Conservation (phyloP, 257 asterid species). For the Salvia hispanica region DNA sequence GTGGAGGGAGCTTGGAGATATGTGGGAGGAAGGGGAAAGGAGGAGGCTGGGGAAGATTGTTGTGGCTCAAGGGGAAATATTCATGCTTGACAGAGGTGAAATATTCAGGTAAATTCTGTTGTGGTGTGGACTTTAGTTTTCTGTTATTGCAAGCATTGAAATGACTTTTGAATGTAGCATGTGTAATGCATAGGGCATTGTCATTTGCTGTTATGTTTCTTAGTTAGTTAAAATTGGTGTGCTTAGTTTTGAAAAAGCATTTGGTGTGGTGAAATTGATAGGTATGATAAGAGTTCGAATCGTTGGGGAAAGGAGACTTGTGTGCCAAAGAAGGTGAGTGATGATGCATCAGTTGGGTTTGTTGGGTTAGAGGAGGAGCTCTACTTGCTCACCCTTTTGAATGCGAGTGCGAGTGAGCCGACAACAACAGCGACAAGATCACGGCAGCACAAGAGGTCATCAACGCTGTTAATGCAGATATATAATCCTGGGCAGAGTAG, state of each 20-base stretch:
- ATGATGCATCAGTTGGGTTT: constrained; percentile 70
- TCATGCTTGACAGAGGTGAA: constrained; percentile 73
- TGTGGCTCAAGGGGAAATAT: constrained; percentile 56
- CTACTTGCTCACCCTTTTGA: constrained; percentile 54
- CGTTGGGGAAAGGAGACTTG: constrained; percentile 72
- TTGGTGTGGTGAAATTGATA: constrained; percentile 17
- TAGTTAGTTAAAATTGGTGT: neutral
- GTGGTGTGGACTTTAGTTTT: neutral
- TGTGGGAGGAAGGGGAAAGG: constrained; percentile 97
- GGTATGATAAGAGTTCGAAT: constrained; percentile 63
- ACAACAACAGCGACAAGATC: constrained; percentile 38
- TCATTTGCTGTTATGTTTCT: neutral
- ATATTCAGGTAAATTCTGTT: constrained; percentile 63
- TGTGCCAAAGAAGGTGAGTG: constrained; percentile 59
- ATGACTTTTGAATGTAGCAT: neutral
- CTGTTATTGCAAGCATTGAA: neutral
- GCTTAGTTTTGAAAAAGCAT: neutral
- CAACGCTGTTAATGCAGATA: constrained; percentile 61
- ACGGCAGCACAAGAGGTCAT: constrained; percentile 63
- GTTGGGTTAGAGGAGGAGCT: constrained; percentile 73
- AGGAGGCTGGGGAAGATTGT: constrained; percentile 73
- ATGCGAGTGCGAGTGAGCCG: constrained; percentile 38
- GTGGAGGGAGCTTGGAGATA: constrained; percentile 92
- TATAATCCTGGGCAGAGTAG: constrained; percentile 66
- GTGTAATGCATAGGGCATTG: neutral